phyloP scores from a whole-genome alignment of 257 asterid genomes.

The Ajuga chamaepitys region DNA sequence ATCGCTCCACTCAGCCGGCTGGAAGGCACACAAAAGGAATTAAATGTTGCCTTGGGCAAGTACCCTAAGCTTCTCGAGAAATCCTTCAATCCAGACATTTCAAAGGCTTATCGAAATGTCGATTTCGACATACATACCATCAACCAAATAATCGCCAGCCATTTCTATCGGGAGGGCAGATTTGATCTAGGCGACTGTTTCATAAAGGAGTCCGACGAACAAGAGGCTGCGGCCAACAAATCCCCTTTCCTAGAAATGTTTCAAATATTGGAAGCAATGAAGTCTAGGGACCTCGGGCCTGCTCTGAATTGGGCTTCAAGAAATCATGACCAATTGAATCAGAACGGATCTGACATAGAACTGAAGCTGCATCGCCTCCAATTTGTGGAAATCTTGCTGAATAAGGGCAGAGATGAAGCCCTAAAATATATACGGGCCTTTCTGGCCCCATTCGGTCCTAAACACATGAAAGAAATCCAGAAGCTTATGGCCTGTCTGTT shows the following conservation, averaged over 20 bases:
- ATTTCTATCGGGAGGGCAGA: conserved; percentile 76
- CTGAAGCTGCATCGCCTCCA: conserved; percentile 75
- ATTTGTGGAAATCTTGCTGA: conserved; percentile 71
- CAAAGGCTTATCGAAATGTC: conserved; percentile 76
- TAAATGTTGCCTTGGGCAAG: conserved; percentile 73
- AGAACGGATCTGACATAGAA: conserved; percentile 63
- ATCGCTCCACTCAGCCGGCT: conserved; percentile 67
- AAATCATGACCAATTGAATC: conserved; percentile 50
- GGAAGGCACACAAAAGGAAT: conserved; percentile 74
- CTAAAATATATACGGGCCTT: conserved; percentile 55
- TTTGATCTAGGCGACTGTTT: conserved; percentile 82
- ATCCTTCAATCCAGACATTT: conserved; percentile 70
- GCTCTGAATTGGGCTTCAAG: conserved; percentile 72
- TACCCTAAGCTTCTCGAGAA: conserved; percentile 75
- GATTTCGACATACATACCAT: conserved; percentile 60
- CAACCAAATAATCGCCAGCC: conserved; percentile 75
- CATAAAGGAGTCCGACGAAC: conserved; percentile 47
- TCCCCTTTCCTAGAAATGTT: conserved; percentile 60
- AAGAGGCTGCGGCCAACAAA: conserved; percentile 45
- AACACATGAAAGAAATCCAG: conserved; percentile 65
- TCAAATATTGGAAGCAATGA: conserved; percentile 73
- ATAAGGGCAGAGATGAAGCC: conserved; percentile 65
- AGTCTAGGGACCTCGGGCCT: conserved; percentile 58
- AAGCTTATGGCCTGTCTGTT: conserved; percentile 75
- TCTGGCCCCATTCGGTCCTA: conserved; percentile 56